Conservation (phyloP, 345 rosid species). For the Corchorus capsularis region DNA sequence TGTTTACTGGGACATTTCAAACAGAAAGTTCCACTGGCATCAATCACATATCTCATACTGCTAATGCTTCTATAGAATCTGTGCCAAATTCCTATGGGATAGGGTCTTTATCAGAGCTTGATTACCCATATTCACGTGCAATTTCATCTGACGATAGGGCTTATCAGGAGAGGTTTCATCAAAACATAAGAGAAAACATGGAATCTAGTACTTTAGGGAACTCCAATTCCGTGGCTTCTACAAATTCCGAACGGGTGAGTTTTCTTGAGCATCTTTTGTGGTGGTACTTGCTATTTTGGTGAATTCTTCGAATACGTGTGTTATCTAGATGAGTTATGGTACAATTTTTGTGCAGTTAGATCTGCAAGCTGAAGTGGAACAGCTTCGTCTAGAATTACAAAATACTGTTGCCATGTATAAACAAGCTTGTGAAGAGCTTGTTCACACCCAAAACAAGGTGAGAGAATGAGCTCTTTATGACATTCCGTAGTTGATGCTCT, state of each 20-base stretch:
- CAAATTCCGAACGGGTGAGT: slow-evolving; percentile 38
- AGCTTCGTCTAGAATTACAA: slow-evolving; percentile 62
- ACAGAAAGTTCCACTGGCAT: slow-evolving; percentile 34
- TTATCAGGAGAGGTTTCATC: slow-evolving; percentile 15
- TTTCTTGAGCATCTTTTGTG: slow-evolving; percentile 2
- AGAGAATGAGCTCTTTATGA: background rate
- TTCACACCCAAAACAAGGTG: slow-evolving; percentile 74
- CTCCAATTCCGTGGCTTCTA: slow-evolving; percentile 24
- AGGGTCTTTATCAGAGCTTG: slow-evolving; percentile 30
- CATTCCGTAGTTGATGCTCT: background rate
- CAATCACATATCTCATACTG: slow-evolving; percentile 27
- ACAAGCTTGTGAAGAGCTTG: slow-evolving; percentile 72
- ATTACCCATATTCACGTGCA: slow-evolving; percentile 29
- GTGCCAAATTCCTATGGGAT: slow-evolving; percentile 23
- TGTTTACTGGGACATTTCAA: slow-evolving; percentile 20
- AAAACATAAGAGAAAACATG: slow-evolving; percentile 15
- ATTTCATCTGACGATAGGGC: slow-evolving; percentile 14
- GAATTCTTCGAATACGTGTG: slow-evolving; percentile 3
- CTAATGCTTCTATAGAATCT: slow-evolving; percentile 31
- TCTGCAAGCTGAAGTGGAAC: slow-evolving; percentile 62
- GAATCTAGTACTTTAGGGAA: slow-evolving; percentile 11
- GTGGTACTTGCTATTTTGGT: background rate
- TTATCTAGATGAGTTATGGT: background rate
- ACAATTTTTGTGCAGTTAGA: slow-evolving; percentile 42
- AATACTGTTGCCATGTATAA: slow-evolving; percentile 64